These are phyloP conservation scores for Rubus idaeus DNA, from an alignment of 306 rosid genomes.

Conservation along the genomic window DNA sequence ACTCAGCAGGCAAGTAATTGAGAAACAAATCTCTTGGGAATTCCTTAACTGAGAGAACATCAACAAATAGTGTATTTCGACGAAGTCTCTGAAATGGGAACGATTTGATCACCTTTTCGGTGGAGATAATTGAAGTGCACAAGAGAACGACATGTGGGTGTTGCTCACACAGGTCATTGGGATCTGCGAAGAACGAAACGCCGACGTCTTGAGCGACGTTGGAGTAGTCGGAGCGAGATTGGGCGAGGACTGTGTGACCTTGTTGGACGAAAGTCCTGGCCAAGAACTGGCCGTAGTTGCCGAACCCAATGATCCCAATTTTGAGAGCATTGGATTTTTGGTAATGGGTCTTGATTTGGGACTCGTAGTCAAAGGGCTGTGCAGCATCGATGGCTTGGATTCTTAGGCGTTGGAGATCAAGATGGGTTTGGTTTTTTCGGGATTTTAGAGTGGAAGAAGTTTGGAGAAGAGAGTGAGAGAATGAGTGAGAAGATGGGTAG, in stretches of 20 bases:
- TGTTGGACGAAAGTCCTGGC: slow-evolving; percentile 16
- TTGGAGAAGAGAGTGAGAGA: not conserved
- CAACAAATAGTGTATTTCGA: slow-evolving; percentile 16
- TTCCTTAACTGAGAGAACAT: slow-evolving; percentile 21
- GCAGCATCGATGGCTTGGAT: slow-evolving; percentile 5
- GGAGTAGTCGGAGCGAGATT: slow-evolving; percentile 24
- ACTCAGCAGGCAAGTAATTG: slow-evolving; percentile 18
- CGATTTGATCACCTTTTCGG: slow-evolving; percentile 12
- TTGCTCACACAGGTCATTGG: slow-evolving; percentile 25
- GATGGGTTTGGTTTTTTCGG: not conserved
- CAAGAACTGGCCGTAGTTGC: slow-evolving; percentile 23
- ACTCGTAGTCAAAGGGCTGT: slow-evolving; percentile 14
- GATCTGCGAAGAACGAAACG: slow-evolving; percentile 14
- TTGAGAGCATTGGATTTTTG: slow-evolving; percentile 14
- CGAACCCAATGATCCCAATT: slow-evolving; percentile 24
- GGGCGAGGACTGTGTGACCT: slow-evolving; percentile 20
- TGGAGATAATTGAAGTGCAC: slow-evolving; percentile 22
- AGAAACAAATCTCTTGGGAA: slow-evolving; percentile 13
- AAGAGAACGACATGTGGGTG: slow-evolving; percentile 27
- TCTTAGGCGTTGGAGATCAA: not conserved
- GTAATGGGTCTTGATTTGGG: slow-evolving; percentile 3
- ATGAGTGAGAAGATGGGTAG: not conserved
- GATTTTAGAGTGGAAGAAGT: not conserved
- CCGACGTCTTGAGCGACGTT: not conserved
- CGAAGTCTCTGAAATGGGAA: slow-evolving; percentile 20